Conservation (phyloP, 2,329 filamentous ascomycete genomes). For the Calcarisporium arbuscula region DNA sequence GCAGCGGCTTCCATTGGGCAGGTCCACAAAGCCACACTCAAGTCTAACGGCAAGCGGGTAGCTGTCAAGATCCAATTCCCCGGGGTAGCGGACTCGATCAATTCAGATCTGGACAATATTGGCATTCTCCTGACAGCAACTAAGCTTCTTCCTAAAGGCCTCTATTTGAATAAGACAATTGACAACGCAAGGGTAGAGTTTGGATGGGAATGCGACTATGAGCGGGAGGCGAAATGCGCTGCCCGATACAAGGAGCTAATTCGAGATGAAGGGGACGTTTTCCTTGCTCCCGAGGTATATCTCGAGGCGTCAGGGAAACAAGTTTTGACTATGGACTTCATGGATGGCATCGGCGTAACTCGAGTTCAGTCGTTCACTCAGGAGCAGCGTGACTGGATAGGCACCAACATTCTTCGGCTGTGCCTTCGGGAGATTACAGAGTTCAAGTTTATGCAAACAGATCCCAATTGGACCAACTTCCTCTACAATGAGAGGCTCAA, state of each 20-base stretch:
- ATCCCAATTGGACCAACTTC: constrained; percentile 99
- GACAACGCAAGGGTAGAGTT: constrained; percentile 89
- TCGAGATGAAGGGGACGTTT: constrained; percentile 57
- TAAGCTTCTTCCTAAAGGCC: constrained; percentile 78
- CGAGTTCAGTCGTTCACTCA: constrained; percentile 71
- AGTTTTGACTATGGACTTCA: constrained; percentile 88
- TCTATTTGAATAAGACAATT: constrained; percentile 96
- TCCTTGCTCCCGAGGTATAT: constrained; percentile 73
- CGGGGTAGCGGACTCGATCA: constrained; percentile 90
- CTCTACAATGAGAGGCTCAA: constrained; percentile 69
- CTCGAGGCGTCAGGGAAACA: constrained; percentile 74
- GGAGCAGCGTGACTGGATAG: constrained; percentile 89
- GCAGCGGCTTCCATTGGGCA: constrained; percentile 96
- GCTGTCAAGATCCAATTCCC: constrained; percentile 98
- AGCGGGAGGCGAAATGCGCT: constrained; percentile 78
- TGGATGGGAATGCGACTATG: constrained; percentile 95
- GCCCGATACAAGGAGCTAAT: constrained; percentile 71
- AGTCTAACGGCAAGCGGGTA: constrained; percentile 66
- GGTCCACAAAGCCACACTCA: constrained; percentile 79
- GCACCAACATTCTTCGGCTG: constrained; percentile 84
- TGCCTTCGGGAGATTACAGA: constrained; percentile 90
- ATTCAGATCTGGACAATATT: constrained; percentile 92
- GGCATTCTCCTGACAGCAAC: constrained; percentile 86
- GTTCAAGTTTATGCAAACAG: constrained; percentile 98
- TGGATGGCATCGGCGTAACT: constrained; percentile 81